Conservation (phyloP, 1,284 basidiomycete genomes). For the Puccinia triticina region DNA sequence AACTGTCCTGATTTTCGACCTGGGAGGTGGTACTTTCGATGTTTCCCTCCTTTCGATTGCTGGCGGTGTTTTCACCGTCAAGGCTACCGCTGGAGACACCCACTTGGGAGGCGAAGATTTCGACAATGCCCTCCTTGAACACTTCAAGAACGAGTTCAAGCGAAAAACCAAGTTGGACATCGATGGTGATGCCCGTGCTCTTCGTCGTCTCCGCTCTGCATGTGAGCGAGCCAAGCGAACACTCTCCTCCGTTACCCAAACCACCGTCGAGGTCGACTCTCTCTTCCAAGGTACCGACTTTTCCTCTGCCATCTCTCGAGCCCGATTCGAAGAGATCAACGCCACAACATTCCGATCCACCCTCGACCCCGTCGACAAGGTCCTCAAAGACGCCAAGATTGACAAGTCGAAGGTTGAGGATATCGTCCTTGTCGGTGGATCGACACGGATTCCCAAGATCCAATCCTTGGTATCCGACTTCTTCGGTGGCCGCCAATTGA, state of each 20-base stretch:
- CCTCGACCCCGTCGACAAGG: slow-evolving; percentile 96
- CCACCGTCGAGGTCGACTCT: slow-evolving; percentile 98
- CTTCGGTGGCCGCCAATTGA: slow-evolving; percentile 94
- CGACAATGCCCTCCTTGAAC: slow-evolving; percentile 93
- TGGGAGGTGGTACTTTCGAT: slow-evolving; percentile 86
- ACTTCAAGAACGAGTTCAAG: slow-evolving; percentile 74
- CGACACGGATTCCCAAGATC: slow-evolving; percentile 99
- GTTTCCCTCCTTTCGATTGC: slow-evolving; percentile 69
- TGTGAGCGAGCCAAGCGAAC: slow-evolving; percentile 99
- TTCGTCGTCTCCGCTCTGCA: slow-evolving; percentile 89
- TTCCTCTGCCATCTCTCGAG: slow-evolving; percentile 94
- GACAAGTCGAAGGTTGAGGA: slow-evolving; percentile 94
- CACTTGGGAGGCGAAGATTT: slow-evolving; percentile 86
- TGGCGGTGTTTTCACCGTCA: slow-evolving; percentile 70
- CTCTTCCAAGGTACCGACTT: slow-evolving; percentile 80
- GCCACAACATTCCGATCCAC: slow-evolving; percentile 92
- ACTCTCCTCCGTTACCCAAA: slow-evolving; percentile 81
- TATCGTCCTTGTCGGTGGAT: slow-evolving; percentile 98
- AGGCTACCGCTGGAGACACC: slow-evolving; percentile 68
- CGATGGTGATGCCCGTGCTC: slow-evolving; percentile 90
- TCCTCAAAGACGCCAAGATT: slow-evolving; percentile 98
- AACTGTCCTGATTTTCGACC: slow-evolving; percentile 99
- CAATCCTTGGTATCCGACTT: slow-evolving; percentile 96
- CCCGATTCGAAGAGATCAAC: slow-evolving; percentile 99
- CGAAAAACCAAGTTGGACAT: slow-evolving; percentile 80